Conservation (phyloP, 202 grass and related monocot genomes). For the Saccharum hybrid region DNA sequence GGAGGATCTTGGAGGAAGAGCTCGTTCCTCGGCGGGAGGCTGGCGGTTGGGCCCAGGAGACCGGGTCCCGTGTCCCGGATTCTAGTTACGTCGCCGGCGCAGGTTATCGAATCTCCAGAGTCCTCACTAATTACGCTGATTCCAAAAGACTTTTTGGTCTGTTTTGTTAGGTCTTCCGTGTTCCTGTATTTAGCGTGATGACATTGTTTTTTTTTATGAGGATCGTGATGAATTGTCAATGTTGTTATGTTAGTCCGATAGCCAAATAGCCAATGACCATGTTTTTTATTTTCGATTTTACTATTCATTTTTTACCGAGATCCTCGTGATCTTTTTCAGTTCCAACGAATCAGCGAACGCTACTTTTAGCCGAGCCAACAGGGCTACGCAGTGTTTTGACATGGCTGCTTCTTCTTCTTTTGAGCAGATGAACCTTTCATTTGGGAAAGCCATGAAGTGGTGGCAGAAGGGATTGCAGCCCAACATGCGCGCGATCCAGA, state of each 20-base stretch:
- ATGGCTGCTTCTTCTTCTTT: neutral
- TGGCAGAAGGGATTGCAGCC: constrained; percentile 77
- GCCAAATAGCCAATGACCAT: too few species aligned
- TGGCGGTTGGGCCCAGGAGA: constrained; percentile 50
- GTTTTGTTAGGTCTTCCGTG: neutral
- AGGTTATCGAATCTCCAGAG: constrained; percentile 27
- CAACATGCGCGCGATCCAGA: constrained; percentile 84
- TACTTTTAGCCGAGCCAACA: too few species aligned
- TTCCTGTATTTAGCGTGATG: neutral
- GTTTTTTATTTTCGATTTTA: too few species aligned
- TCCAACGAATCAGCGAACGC: too few species aligned
- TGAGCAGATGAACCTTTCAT: constrained; percentile 63
- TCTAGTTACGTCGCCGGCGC: constrained; percentile 56
- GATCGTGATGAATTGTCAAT: neutral
- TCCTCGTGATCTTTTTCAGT: too few species aligned
- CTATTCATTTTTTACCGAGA: too few species aligned
- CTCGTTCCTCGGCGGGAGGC: constrained; percentile 47
- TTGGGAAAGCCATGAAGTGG: constrained; percentile 69
- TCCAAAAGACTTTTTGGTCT: neutral
- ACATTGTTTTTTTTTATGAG: neutral
- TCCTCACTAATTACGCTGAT: neutral
- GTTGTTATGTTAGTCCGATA: too few species aligned
- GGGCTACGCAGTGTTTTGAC: neutral
- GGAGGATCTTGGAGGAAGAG: constrained; percentile 40
- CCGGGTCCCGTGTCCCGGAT: constrained; percentile 44